Percentiles rank a stretch among this genome's conserved stretches.
Conservation (phyloP, 768 basidiomycete species). For the Peribolospora kevripleyi region DNA sequence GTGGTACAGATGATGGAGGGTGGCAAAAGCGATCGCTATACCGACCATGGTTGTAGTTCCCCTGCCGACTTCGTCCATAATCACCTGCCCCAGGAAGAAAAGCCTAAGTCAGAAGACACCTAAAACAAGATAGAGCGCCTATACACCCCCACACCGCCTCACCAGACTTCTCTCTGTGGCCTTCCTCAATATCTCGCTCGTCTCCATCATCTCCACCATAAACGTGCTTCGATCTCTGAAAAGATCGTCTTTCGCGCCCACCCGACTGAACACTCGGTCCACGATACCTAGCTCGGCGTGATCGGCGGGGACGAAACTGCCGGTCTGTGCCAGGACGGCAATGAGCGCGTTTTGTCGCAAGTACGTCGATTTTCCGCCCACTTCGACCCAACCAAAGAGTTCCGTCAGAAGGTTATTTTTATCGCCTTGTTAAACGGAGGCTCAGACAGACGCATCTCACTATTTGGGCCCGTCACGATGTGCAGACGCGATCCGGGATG, state of each 20-base stretch:
- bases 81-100: conserved; percentile 34
- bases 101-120: too few relatives aligned
- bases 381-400: conserved; percentile 2
- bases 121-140: background rate
- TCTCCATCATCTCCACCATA: conserved; percentile 96
- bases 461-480: conserved; percentile 79
- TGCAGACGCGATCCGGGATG: conserved; percentile 40
- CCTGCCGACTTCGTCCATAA: conserved; percentile 98
- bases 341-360: conserved; percentile 79
- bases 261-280: conserved; percentile 75
- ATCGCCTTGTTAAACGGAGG: background rate
- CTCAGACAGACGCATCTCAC: background rate
- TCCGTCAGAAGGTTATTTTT: background rate
- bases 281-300: conserved; percentile 56
- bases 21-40: conserved; percentile 75
- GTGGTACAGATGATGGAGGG: conserved; percentile 52
- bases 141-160: conserved; percentile 13
- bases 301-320: conserved; percentile 81
- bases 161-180: conserved; percentile 69
- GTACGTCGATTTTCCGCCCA: conserved; percentile 56
- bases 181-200: conserved; percentile 61
- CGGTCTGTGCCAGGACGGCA: conserved; percentile 67
- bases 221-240: conserved; percentile 86
- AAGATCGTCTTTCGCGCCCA: conserved; percentile 85
- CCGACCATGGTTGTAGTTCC: conserved; percentile 85